Percentiles rank a stretch among this genome's conserved stretches.
These are phyloP conservation scores for Penicillium sp. DNA, from an alignment of 2,329 filamentous ascomycete species.

Conservation along the genomic window DNA sequence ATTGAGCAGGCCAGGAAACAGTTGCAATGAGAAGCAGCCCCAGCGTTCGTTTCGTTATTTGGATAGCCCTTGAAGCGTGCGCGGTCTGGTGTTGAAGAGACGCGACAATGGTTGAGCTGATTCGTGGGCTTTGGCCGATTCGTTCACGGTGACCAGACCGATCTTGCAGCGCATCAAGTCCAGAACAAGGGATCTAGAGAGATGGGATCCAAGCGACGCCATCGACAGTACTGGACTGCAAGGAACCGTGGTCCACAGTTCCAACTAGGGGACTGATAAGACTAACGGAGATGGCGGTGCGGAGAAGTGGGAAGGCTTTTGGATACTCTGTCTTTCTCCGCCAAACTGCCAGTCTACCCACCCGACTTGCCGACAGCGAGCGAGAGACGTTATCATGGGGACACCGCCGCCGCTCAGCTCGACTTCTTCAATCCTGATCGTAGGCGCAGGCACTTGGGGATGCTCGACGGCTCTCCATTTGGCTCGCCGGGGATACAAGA, in stretches of 20 bases:
- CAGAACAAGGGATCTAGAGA: slow-evolving; percentile 6
- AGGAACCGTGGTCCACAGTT: neutral
- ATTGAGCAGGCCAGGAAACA: neutral
- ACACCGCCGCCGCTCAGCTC: slow-evolving; percentile 1
- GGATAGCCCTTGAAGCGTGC: too few species aligned
- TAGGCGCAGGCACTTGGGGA: slow-evolving; percentile 54
- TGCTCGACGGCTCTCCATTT: slow-evolving; percentile 54
- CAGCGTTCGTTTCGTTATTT: neutral
- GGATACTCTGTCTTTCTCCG: neutral
- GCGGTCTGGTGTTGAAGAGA: too few species aligned
- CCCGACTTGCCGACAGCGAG: neutral
- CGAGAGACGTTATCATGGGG: slow-evolving; percentile 2
- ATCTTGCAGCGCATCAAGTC: slow-evolving; percentile 5
- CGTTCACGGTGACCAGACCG: slow-evolving; percentile 2
- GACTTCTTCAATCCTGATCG: slow-evolving; percentile 38
- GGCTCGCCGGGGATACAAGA: slow-evolving; percentile 49
- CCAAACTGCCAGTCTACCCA: neutral
- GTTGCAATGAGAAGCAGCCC: neutral
- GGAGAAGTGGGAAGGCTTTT: slow-evolving; percentile 1
- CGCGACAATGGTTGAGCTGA: neutral
- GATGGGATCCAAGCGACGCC: slow-evolving; percentile 22
- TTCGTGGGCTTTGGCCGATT: slow-evolving; percentile 8
- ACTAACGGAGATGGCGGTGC: slow-evolving; percentile 3
- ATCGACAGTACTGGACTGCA: neutral
- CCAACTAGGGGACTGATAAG: slow-evolving; percentile 1